Percentiles rank a stretch among this genome's conserved stretches.
phyloP scores from a whole-genome alignment of 371 early-diverging fungal species.

The Mycotypha africana region DNA sequence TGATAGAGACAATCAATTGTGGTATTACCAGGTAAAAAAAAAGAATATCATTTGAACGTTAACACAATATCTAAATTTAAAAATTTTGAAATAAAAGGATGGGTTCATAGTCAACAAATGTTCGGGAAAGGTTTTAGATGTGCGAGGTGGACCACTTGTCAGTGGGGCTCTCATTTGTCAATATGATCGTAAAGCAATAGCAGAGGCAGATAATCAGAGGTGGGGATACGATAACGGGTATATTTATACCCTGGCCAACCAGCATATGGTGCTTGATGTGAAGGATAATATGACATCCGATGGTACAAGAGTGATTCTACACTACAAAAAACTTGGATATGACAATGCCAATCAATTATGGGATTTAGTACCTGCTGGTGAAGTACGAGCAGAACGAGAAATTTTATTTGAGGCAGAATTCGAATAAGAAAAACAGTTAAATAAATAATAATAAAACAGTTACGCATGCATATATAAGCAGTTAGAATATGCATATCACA shows the following conservation, averaged over 20 bases:
- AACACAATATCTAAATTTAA: not conserved
- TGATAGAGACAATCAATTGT: constrained; percentile 44
- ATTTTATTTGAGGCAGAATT: constrained; percentile 44
- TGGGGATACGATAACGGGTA: constrained; percentile 40
- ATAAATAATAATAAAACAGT: too few species aligned
- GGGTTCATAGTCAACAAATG: constrained; percentile 38
- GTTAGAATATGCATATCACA: too few species aligned
- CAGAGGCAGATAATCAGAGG: constrained; percentile 39
- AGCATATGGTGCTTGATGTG: constrained; percentile 44
- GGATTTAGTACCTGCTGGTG: constrained; percentile 42
- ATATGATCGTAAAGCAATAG: constrained; percentile 36
- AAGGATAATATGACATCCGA: constrained; percentile 20
- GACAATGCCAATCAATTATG: constrained; percentile 32
- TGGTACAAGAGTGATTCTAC: constrained; percentile 31
- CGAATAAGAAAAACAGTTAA: constrained; percentile 1
- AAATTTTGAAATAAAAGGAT: constrained; percentile 12
- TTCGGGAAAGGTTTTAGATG: constrained; percentile 38
- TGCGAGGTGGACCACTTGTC: constrained; percentile 33
- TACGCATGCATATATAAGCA: too few species aligned
- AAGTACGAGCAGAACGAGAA: constrained; percentile 35
- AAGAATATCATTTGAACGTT: not conserved
- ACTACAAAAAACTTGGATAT: constrained; percentile 25
- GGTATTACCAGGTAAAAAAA: constrained; percentile 35
- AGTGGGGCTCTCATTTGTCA: constrained; percentile 36
- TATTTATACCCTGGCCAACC: constrained; percentile 37